Evolutionary conservation across 106 monocot genomes (phyloP).

Genomic region (Platanthera zijinensis): DNA sequence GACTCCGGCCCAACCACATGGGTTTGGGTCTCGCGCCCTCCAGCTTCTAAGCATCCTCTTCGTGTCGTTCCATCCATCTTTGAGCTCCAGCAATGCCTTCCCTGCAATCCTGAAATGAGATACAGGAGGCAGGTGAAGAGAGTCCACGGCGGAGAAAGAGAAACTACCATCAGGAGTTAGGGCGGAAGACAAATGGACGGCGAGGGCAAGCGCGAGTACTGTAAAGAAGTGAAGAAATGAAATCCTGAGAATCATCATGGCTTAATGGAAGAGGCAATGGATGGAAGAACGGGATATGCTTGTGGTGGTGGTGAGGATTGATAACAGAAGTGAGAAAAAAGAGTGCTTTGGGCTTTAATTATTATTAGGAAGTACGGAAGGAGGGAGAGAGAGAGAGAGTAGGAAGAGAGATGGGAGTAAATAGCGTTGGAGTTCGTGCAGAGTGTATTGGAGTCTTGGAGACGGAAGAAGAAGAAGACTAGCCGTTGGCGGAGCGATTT

Average conservation of each 20-base stretch:
- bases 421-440: not conserved
- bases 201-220: not conserved
- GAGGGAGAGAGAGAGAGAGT: not conserved
- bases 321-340: not conserved
- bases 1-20: slow-evolving; percentile 81
- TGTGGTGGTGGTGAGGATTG: not conserved
- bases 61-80: slow-evolving; percentile 51
- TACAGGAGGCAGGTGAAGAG: not conserved
- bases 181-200: slow-evolving; percentile 1
- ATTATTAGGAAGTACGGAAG: not conserved
- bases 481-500: slow-evolving; percentile 4
- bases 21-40: slow-evolving; percentile 47
- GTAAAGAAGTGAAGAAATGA: not conserved
- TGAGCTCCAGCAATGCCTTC: slow-evolving; percentile 66
- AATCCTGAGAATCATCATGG: not conserved
- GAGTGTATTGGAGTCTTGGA: not conserved
- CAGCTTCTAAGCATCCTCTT: slow-evolving; percentile 47
- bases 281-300: not conserved
- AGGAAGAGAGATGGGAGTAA: not conserved
- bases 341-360: not conserved
- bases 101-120: slow-evolving; percentile 25
- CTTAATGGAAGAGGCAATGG: not conserved
- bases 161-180: slow-evolving; percentile 9
- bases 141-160: not conserved
- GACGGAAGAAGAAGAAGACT: not conserved